Evolutionary conservation across 176 grass and related monocot genomes (phyloP), one percentile per base, ranked within the genome.

Genomic region (Canna indica): DNA sequence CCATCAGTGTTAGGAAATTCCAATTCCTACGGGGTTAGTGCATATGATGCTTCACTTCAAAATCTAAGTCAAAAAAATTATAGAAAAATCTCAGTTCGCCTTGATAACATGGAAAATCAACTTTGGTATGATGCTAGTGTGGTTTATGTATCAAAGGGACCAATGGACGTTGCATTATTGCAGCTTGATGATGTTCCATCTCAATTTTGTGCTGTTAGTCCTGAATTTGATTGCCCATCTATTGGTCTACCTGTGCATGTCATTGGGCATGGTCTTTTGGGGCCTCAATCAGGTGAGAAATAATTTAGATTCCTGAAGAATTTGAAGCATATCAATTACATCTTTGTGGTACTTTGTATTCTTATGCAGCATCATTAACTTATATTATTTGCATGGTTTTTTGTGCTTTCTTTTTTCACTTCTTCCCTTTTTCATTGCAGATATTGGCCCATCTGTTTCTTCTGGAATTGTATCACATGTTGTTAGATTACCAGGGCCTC

Each of bases 181-280:
- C 83, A 91, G 79, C 86, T 96, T 82, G 85, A 89, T 29, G 73
- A 76, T 59, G 47, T 78, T 78, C 79, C 88, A 12, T 59, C 42
- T 61, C 79, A 85, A 74, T 64, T 91, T 67, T 85, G 82, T 75
- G 59, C 83, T 41, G 81, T 96, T 69, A 78, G 36, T 67, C 77
- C 86, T 63, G 83, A 96, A 77, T 91, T 91, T 85, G 52, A 68
- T 62, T 89, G 92, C 67, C 85, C 85, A 42, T 32, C 73, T 80
- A 75, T 77, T 81, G 92, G 88, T 32, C 80, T 83, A 31, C 56
- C 83, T 59, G 75, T 87, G 45, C 81, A 81, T 87, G 81, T 89
- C 71, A 69, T 89, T 85, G 92, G 92, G 41, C 86, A 96, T 79
- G 92, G 88, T 53, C 88, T 96, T 80, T 75, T 91, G 81, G 92